Base-by-base conservation (phyloP, 2,329 filamentous ascomycete genomes). In the Fusarium algeriense region DNA sequence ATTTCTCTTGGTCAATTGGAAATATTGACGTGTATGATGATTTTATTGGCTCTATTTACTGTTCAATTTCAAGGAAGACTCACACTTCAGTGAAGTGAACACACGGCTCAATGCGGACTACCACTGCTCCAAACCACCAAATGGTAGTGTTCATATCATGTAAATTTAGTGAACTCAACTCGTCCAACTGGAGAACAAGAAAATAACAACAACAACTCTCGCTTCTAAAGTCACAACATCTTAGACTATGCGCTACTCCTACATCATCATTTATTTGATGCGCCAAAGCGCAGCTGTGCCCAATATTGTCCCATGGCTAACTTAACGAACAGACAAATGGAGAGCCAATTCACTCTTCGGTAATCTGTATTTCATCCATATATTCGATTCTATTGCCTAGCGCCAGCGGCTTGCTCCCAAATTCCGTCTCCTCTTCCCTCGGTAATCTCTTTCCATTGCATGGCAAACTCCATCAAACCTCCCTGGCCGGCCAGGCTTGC, bases 391-490 rank as follows among this genome's bases (percentile, higher is more conserved):
- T 71, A 71, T 35, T 38, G 45, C 15, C 64, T n/a, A 41, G 69
- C 52, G 17, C 69, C 69, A 14, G 64, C 63, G 26, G 77, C 75
- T 62, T 80, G 76, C 59, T 82, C 78, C 81, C 82, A 84, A 34
- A 84, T 81, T 8, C 80, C 80, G 37, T 80, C 79, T 5, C 79
- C 83, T 55, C 80, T 75, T 8, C 82, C 81, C 46, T 83, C 81
- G 0, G 83, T 85, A 48, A 89, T 84, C 67, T 91, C 86, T 77
- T 89, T 90, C 93, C 93, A 95, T 77, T 91, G 88, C 72, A 87
- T 86, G 67, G 92, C 89, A 82, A 96, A 95, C 81, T 97, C 94
- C 67, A 91, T 87, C 83, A 98, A 87, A 0, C 92, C 92, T 6
- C 92, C 93, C 60, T 93, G 89, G 6, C 92, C 92, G 2, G 87